These are phyloP conservation scores for Vitis cinerea DNA, from an alignment of 164 flowering plant genomes.

Conservation along the genomic window DNA sequence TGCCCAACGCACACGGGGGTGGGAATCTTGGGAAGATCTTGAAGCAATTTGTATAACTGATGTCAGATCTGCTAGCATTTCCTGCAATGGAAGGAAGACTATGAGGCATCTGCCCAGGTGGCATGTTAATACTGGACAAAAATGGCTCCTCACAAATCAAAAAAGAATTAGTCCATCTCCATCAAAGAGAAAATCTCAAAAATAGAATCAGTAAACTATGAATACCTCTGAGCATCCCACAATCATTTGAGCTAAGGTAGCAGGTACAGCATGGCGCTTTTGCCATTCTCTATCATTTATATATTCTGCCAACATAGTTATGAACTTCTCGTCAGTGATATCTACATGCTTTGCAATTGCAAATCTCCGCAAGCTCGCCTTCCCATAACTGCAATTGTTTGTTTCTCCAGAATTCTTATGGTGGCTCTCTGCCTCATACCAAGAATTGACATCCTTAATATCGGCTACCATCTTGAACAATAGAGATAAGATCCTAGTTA, in stretches of 20 bases:
- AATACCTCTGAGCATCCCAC: conserved; percentile 33
- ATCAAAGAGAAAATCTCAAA: no score
- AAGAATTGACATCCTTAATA: conserved; percentile 25
- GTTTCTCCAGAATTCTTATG: conserved; percentile 30
- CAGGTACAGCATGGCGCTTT: conserved; percentile 32
- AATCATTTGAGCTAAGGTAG: conserved; percentile 30
- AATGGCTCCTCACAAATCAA: background rate
- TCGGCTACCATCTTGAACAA: conserved; percentile 28
- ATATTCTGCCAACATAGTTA: no score
- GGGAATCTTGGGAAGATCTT: conserved; percentile 31
- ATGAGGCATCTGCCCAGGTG: no score
- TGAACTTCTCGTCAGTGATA: no score
- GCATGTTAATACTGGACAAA: no score
- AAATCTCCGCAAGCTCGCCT: conserved; percentile 31
- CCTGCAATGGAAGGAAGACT: conserved; percentile 13
- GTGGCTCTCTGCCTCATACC: conserved; percentile 25
- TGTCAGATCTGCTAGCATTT: conserved; percentile 26
- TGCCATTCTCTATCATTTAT: conserved; percentile 21
- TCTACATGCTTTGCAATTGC: conserved; percentile 10
- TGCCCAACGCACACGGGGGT: conserved; percentile 42
- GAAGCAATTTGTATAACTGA: conserved; percentile 27
- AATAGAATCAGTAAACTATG: no score
- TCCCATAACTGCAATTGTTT: conserved; percentile 24
- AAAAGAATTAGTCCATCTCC: no score
- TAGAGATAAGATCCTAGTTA: conserved; percentile 22